Base-by-base conservation (phyloP, 192 early-diverging fungal genomes). In the Coemansia sp. region DNA sequence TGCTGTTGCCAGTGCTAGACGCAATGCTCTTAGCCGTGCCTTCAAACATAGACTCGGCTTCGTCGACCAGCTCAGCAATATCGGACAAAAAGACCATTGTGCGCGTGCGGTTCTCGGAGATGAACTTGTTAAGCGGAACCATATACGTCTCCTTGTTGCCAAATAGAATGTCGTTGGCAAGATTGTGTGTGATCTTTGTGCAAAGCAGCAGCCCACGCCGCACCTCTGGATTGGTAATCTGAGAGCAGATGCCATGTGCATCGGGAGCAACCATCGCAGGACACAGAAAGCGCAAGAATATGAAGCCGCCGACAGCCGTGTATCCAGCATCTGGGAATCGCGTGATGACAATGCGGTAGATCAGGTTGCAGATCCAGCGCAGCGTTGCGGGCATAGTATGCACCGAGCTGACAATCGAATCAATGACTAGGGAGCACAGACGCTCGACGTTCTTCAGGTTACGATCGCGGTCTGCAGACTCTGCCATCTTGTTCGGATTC, bases 261-360 rank as follows among this genome's bases (percentile, higher is more conserved):
- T 96, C 94, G 15, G 97, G 97, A 6, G 94, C 88, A 6, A 95
- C 94, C 73, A 99, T 97, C 9, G 93, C 93, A 4, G 96, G 97
- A 69, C 94, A 95, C 64, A 98, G 87, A 88, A 98, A 96, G 10
- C 97, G 90, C 71, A 99, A 78, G 72, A 99, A 99, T 64, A 99
- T 87, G 55, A 98, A 98, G 0, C 93, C 93, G 66, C 97, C 96
- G 0, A 99, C 94, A 51, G 95, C 93, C 4, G 91, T 92, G 53
- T 87, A 87, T 49, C 90, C 91, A 20, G 94, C 89, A 41, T 92
- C 91, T 0, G 92, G 94, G 84, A 96, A 98, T 18, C 90, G 85
- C 59, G 86, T 85, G 23, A 86, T 87, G 0, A 97, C 95, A 34
- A 93, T 79, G 44, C 83, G 85, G 59, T 88, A 87, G 21, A 99